Percentiles rank a stretch among this genome's conserved stretches.
These are phyloP conservation scores for Sporisorium scitamineum DNA, from an alignment of 1,284 basidiomycete genomes.

Conservation along the genomic window DNA sequence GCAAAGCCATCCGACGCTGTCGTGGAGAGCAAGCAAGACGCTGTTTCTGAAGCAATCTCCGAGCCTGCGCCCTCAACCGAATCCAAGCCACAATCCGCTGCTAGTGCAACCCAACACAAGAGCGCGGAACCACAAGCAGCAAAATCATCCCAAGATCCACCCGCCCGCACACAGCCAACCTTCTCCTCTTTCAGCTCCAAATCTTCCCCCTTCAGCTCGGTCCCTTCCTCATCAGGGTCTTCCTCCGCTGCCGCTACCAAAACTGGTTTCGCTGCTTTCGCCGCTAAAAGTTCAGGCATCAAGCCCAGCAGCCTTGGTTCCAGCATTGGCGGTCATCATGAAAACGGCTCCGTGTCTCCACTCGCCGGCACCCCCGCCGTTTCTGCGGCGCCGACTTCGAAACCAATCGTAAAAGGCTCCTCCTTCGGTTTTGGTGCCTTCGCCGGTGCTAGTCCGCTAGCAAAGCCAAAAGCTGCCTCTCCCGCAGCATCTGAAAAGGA, in stretches of 20 bases:
- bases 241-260: conserved; percentile 17
- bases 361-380: not conserved
- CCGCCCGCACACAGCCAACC: conserved; percentile 47
- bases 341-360: conserved; percentile 26
- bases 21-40: not conserved
- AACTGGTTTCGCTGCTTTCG: conserved; percentile 25
- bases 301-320: conserved; percentile 50
- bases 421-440: conserved; percentile 61
- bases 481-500: conserved; percentile 17
- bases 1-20: not conserved
- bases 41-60: not conserved
- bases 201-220: conserved; percentile 48
- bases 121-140: conserved; percentile 2
- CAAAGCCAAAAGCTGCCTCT: conserved; percentile 32
- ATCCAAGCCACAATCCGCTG: not conserved
- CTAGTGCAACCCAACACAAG: not conserved
- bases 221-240: conserved; percentile 46
- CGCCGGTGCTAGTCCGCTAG: conserved; percentile 46
- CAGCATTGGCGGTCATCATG: conserved; percentile 37
- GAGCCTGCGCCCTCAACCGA: not conserved
- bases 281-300: conserved; percentile 37
- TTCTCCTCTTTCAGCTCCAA: conserved; percentile 56
- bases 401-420: conserved; percentile 34
- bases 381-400: conserved; percentile 6
- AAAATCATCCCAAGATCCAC: conserved; percentile 21